Evolutionary conservation across 2,329 filamentous ascomycete species (phyloP).

Genomic region (Fusarium succisae): DNA sequence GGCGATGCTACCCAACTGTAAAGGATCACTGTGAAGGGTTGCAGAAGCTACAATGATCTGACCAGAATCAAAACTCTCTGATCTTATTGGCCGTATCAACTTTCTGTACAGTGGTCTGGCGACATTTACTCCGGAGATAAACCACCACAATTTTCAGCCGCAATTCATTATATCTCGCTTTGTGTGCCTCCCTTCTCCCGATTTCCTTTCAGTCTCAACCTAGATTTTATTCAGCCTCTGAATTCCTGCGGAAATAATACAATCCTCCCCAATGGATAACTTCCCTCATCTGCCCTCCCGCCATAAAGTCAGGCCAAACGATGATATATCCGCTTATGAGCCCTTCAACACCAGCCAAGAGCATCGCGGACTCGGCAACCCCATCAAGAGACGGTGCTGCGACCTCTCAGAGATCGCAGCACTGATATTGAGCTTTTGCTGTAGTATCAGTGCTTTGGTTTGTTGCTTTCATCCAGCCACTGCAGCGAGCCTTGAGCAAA

Average conservation of each 20-base stretch:
- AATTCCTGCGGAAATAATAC: fast-evolving
- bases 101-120: fast-evolving
- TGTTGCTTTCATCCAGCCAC: background rate
- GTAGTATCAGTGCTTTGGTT: background rate
- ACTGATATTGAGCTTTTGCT: background rate
- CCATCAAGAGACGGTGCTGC: background rate
- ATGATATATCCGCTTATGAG: background rate
- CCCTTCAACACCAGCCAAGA: background rate
- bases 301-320: background rate
- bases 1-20: fast-evolving
- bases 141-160: fast-evolving
- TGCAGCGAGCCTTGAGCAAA: background rate
- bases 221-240: fast-evolving
- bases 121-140: background rate
- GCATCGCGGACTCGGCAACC: background rate
- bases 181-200: fast-evolving
- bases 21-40: background rate
- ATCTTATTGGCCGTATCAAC: fast-evolving
- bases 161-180: too few relatives aligned
- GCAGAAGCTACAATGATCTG: background rate
- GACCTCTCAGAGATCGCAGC: background rate
- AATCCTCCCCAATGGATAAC: fast-evolving
- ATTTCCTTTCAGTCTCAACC: fast-evolving
- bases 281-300: background rate
- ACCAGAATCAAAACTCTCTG: fast-evolving